Conservation (phyloP, 192 early-diverging fungal species). For the Globomyces pollinis-pini region DNA sequence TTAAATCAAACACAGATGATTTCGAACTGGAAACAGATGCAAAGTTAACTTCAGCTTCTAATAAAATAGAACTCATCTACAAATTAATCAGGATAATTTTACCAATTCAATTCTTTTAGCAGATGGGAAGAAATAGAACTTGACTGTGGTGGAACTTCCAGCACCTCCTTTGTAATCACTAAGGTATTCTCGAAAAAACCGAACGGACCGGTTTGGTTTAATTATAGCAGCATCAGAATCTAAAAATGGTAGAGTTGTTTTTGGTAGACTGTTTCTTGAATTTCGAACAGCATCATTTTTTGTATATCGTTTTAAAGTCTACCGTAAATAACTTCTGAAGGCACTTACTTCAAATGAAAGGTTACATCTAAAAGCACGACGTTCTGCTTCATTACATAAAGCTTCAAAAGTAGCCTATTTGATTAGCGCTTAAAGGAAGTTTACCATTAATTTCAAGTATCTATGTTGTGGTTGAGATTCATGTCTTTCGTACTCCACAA, state of each 20-base stretch:
- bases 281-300: no score
- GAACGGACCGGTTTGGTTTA: conserved; percentile 2
- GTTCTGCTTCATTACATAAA: conserved; percentile 4
- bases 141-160: neutral
- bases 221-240: no score
- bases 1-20: neutral
- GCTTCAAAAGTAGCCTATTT: conserved; percentile 8
- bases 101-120: neutral
- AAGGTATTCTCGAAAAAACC: neutral
- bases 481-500: conserved; percentile 6
- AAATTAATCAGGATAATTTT: neutral
- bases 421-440: no score
- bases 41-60: neutral
- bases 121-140: neutral
- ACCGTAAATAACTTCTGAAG: no score
- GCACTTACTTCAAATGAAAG: neutral
- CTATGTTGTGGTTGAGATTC: neutral
- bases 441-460: neutral
- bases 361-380: neutral
- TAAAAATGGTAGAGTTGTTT: neutral
- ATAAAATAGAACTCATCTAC: neutral
- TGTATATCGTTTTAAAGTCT: neutral
- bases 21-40: conserved; percentile 1
- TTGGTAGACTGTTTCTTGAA: neutral
- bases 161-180: neutral